Evolutionary conservation across 2,329 filamentous ascomycete genomes (phyloP), one percentile per base, ranked within the genome.

Genomic region (Paecilomyces formosus): DNA sequence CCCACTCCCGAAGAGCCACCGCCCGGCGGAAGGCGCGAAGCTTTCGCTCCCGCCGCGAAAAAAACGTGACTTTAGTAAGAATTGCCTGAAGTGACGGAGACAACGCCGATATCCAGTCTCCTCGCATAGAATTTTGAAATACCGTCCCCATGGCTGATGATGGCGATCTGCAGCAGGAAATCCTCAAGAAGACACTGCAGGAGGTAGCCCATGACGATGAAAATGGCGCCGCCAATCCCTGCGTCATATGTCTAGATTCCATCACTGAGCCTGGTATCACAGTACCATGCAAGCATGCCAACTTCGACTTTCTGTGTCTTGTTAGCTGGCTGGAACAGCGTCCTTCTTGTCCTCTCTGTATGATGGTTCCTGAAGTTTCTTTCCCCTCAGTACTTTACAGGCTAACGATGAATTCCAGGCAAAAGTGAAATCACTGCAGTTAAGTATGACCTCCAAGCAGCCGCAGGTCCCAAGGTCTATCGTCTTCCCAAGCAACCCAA

Each of bases 251-350:
- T 73, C 85, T 97, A 61, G 89, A 93, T 58, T 69, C 77, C 56
- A 80, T 96, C 67, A 84, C 85, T 9, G 89, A 94, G 66, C 76
- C 84, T 56, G 91, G 89, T 62, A 79, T 87, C 55, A 84, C 89
- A 7, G 77, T 82, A 21, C 92, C 92, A 7, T 97, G 92, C 78
- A 82, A 84, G 50, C 92, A 97, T 77, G 76, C 79, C 58, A 85
- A 86, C 64, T 96, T 95, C 71, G 92, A 97, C 78, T 95, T 92
- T 69, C 72, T 90, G 12, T 97, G 92, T 72, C 82, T 96, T 5
- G 76, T 87, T 22, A 92, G 82, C 74, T 97, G 93, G 92, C 78
- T 96, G 4, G 82, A 91, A 64, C 80, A 88, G 62, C 83, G 84
- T 9, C 79, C 86, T 0, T 82, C 79, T 54, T 97, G 92, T 68